Base-by-base conservation (phyloP, 805 yeast species). In the Tetrapisispora iriomotensis region DNA sequence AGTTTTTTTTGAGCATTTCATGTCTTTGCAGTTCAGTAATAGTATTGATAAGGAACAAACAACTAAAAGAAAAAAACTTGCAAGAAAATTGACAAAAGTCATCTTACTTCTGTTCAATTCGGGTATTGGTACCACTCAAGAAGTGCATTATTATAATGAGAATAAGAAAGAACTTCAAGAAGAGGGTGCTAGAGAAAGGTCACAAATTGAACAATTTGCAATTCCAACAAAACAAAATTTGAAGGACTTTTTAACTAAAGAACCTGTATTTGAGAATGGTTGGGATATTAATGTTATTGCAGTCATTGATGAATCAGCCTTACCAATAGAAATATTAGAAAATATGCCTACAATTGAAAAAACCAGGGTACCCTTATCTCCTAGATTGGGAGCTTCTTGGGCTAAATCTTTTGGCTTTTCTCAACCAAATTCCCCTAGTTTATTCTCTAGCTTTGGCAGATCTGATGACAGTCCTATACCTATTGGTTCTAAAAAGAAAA, bases 1-100 rank as follows among this genome's bases (percentile, higher is more conserved):
- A 60, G 78, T 79, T 20, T 85, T 88, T 52, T 74, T 81, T 52
- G 94, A 87, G 54, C 73, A 79, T 40, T 79, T 92, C 63, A 80
- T 83, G 58, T 62, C 70, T 17, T 76, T 84, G 56, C 74, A 76
- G 31, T 75, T 90, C 36, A 77, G 87, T 45, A 73, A 77, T 41
- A 72, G 88, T 20, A 74, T 74, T 30, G 95, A 85, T 48, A 66
- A 96, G 24, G 80, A 77, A 13, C 85, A 82, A 44, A 64, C 74
- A n/a, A 75, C 86, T 2, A 80, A 92, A 51, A 67, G 86, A 23
- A 72, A 74, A 49, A 74, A 82, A 46, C 60, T 79, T 34, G 77
- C 77, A 18, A 61, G 64, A 42, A 82, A 81, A 49, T 41, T 85
- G n/a, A 67, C 75, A 34, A 72, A 79, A 29, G 64, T 83, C 36